Percentiles rank a stretch among this genome's conserved stretches.
Conservation (phyloP, 306 rosid species). For the Styphnolobium japonicum region DNA sequence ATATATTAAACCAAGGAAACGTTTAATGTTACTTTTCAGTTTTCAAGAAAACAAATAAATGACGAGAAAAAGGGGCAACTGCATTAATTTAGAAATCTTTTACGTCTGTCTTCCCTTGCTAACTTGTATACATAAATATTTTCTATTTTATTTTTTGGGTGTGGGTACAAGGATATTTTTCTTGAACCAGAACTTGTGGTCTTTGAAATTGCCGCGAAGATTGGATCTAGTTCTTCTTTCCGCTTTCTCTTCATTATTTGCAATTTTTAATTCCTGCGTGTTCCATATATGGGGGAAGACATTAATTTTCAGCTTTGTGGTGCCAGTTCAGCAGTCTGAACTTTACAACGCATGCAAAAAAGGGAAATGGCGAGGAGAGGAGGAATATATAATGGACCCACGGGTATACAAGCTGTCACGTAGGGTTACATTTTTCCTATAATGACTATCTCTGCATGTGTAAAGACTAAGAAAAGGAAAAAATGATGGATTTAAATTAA, state of each 20-base stretch:
- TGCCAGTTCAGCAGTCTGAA: constrained; percentile 41
- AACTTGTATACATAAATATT: neutral
- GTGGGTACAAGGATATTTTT: neutral
- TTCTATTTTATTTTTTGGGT: neutral
- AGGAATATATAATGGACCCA: constrained; percentile 30
- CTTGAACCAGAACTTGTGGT: constrained; percentile 2
- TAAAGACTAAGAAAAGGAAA: neutral
- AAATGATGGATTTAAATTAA: too few species aligned
- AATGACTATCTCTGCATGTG: constrained; percentile 11
- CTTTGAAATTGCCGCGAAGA: neutral
- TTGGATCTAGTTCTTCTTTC: constrained; percentile 3
- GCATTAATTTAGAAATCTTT: neutral
- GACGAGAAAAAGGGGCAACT: neutral
- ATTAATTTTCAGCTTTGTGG: constrained; percentile 1
- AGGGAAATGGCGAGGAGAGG: constrained; percentile 33
- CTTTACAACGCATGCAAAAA: constrained; percentile 52
- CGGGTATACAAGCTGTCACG: constrained; percentile 22
- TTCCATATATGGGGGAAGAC: neutral
- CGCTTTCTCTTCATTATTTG: neutral
- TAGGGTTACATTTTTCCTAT: constrained; percentile 23
- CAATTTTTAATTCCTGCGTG: neutral
- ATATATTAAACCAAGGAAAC: neutral
- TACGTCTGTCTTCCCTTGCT: neutral
- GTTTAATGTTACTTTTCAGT: neutral
- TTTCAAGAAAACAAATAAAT: neutral